These are phyloP conservation scores for Fusarium sp. DNA, from an alignment of 2,329 filamentous ascomycete genomes.

Conservation along the genomic window DNA sequence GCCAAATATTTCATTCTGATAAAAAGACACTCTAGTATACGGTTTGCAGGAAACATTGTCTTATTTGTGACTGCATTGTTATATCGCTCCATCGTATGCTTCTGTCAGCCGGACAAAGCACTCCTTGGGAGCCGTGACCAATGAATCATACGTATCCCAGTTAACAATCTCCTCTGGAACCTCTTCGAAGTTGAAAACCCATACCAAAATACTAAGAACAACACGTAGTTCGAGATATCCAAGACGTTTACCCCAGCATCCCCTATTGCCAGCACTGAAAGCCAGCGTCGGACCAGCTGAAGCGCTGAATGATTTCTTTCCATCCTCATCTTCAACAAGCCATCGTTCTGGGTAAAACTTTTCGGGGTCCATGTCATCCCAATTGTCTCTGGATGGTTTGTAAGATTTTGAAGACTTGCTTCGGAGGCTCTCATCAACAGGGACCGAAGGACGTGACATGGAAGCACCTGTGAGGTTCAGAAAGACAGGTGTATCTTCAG, in stretches of 20 bases:
- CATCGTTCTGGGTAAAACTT: not conserved
- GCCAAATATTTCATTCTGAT: too few species aligned
- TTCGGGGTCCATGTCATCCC: not conserved
- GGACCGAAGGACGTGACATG: not conserved
- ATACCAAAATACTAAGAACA: not conserved
- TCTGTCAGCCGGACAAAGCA: not conserved
- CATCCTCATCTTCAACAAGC: not conserved
- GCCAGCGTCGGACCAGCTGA: not conserved
- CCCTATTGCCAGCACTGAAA: not conserved
- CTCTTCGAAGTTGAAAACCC: not conserved
- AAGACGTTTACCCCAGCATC: slow-evolving; percentile 2
- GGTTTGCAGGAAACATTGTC: too few species aligned
- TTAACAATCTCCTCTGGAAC: not conserved
- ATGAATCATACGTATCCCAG: not conserved
- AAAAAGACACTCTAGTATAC: too few species aligned
- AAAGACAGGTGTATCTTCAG: not conserved
- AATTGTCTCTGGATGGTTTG: not conserved
- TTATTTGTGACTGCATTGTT: not conserved
- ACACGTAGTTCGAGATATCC: not conserved
- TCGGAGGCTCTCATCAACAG: not conserved
- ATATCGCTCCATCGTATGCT: not conserved
- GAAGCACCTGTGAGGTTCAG: not conserved
- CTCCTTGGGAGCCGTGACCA: not conserved
- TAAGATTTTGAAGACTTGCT: not conserved
- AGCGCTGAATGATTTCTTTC: not conserved